Percentiles rank a stretch among this genome's conserved stretches.
Conservation (phyloP, 2,329 filamentous ascomycete genomes). For the Phaeophleospora eucalypticola region DNA sequence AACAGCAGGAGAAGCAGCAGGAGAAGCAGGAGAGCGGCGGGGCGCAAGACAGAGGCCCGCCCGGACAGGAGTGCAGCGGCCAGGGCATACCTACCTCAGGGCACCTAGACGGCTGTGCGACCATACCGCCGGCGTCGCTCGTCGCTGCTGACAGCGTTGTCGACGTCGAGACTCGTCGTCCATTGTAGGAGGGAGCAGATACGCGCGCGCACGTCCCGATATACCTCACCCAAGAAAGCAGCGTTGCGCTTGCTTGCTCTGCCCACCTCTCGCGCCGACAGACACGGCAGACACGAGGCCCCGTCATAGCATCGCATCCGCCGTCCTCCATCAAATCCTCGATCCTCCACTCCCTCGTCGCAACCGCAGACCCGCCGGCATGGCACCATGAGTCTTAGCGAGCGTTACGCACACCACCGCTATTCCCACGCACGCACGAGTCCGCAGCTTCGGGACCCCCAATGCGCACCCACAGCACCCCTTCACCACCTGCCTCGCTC, state of each 20-base stretch:
- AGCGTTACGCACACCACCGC: slow-evolving; percentile 25
- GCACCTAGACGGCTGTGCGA: too few species aligned
- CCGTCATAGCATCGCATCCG: slow-evolving; percentile 4
- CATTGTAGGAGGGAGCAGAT: not conserved
- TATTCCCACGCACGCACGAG: slow-evolving; percentile 7
- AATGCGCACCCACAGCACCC: slow-evolving; percentile 23
- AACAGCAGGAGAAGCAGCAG: not conserved
- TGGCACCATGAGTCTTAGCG: slow-evolving; percentile 24
- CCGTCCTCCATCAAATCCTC: too few species aligned
- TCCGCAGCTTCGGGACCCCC: slow-evolving; percentile 19
- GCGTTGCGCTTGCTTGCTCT: slow-evolving; percentile 8
- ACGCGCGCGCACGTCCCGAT: not conserved
- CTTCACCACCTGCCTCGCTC: not conserved
- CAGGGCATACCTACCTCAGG: too few species aligned
- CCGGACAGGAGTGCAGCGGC: too few species aligned
- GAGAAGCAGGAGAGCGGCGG: too few species aligned
- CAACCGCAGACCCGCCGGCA: slow-evolving; percentile 19
- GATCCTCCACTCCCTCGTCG: not conserved
- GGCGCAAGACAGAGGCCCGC: too few species aligned
- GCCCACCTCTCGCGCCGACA: slow-evolving; percentile 9
- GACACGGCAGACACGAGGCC: slow-evolving; percentile 3
- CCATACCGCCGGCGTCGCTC: too few species aligned
- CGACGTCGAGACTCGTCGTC: too few species aligned
- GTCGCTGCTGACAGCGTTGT: too few species aligned
- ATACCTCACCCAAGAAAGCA: too few species aligned